Evolutionary conservation across 2,329 filamentous ascomycete genomes (phyloP), one percentile per base, ranked within the genome.

Genomic region (Fusarium setosum): DNA sequence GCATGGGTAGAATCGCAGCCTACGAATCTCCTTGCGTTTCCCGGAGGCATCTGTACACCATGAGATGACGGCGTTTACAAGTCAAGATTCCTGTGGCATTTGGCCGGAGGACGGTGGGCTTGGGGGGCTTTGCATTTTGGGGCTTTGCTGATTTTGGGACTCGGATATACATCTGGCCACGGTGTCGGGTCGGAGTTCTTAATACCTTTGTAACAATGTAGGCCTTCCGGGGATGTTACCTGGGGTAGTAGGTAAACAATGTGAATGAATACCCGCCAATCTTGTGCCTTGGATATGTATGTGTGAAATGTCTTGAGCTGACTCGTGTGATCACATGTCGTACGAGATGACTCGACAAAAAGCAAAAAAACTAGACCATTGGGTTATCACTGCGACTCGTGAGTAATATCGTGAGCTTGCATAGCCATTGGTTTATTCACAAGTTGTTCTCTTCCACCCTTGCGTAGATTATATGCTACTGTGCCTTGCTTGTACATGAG

Each of bases 31-130:
- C 61, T 70, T 71, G 63, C 63, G 70, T 75, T 59, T 69, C 67
- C 67, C 68, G 64, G 69, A 70, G 73, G 70, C 73, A 72, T 72
- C 61, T 81, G 74, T 79, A 79, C 76, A 80, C 73, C 73, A 79
- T 73, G 73, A 75, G 73, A 77, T 76, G 72, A 76, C 75, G 77
- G 76, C 78, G 77, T 79, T 79, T 70, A 68, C 71, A 73, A 72
- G 66, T 72, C 59, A 60, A 67, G 52, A 65, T 68, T 69, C 55
- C 61, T 64, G 68, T 56, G 62, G 70, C 65, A 65, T 62, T 63
- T 60, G 61, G 61, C 67, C 72, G 63, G 69, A 68, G 64, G 64
- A 66, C 59, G 52, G 65, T 47, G 67, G 68, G 66, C 58, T 69
- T 69, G 67, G 61, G 64, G 54, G 61, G 65, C 65, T 63, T 63